phyloP scores from a whole-genome alignment of 805 yeast genomes.

The Candida fluviatilis region DNA sequence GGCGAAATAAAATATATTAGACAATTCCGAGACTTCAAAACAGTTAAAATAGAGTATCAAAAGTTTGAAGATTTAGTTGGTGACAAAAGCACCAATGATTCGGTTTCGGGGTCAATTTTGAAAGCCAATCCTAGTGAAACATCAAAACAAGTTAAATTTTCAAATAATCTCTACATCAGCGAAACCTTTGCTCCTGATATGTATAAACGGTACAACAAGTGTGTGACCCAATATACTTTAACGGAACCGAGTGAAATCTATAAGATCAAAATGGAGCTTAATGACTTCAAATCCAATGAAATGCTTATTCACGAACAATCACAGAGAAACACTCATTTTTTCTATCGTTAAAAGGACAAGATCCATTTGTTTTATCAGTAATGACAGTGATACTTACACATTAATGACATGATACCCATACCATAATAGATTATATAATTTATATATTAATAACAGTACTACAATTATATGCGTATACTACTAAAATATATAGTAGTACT shows the following conservation, averaged over 20 bases:
- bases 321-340: slow-evolving; percentile 60
- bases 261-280: slow-evolving; percentile 60
- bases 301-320: slow-evolving; percentile 69
- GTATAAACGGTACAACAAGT: slow-evolving; percentile 53
- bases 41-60: slow-evolving; percentile 24
- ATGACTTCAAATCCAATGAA: slow-evolving; percentile 55
- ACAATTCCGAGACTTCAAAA: slow-evolving; percentile 33
- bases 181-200: slow-evolving; percentile 49
- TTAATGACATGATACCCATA: not conserved
- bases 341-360: slow-evolving; percentile 25
- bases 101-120: slow-evolving; percentile 1
- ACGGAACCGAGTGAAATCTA: slow-evolving; percentile 48
- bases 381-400: not conserved
- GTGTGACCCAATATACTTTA: slow-evolving; percentile 47
- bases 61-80: slow-evolving; percentile 26
- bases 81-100: not conserved
- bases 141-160: slow-evolving; percentile 37
- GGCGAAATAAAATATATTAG: slow-evolving; percentile 29
- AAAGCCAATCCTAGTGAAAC: not conserved
- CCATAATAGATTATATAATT: too few relatives aligned
- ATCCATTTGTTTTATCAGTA: not conserved
- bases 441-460: too few relatives aligned
- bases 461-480: too few relatives aligned
- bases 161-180: slow-evolving; percentile 44
- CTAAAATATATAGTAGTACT: too few relatives aligned